A percentile compares a stretch with the other conserved stretches of the same genome.
Conservation (phyloP, 495 filamentous ascomycete species). For the Alectoria sarmentosa region DNA sequence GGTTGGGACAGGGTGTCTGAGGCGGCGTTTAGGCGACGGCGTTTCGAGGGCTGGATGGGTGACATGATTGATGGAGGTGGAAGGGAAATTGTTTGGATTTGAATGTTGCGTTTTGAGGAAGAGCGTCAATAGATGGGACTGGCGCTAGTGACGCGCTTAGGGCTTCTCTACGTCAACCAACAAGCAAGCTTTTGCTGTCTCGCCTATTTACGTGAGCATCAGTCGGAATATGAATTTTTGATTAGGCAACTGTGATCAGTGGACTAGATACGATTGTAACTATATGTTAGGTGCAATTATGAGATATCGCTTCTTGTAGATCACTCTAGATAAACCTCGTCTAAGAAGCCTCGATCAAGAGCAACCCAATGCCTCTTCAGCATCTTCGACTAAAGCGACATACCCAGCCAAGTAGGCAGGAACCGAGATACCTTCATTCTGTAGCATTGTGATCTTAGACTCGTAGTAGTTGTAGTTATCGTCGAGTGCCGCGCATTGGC, state of each 20-base stretch:
- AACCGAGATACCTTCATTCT: neutral
- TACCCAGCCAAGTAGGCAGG: slow-evolving; percentile 4
- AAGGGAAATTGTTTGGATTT: neutral
- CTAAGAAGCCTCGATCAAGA: neutral
- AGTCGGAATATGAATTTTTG: neutral
- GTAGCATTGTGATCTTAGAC: neutral
- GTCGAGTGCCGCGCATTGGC: neutral
- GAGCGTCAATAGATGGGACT: neutral
- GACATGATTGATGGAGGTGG: slow-evolving; percentile 8
- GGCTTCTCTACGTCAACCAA: neutral
- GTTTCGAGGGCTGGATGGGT: slow-evolving; percentile 37
- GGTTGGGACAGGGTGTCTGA: slow-evolving; percentile 51
- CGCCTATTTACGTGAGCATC: neutral
- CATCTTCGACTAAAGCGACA: neutral
- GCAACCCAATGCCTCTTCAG: neutral
- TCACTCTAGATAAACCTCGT: neutral
- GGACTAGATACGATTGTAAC: neutral
- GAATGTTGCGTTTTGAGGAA: neutral
- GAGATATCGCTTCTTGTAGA: neutral
- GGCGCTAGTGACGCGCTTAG: slow-evolving; percentile 3
- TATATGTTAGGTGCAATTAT: neutral
- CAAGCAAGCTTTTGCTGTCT: neutral
- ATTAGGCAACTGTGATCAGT: neutral
- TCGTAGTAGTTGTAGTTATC: slow-evolving; percentile 1
- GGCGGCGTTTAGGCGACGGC: slow-evolving; percentile 47